Evolutionary conservation across 768 basidiomycete species (phyloP).

Genomic region (Cystofilobasidium macerans): DNA sequence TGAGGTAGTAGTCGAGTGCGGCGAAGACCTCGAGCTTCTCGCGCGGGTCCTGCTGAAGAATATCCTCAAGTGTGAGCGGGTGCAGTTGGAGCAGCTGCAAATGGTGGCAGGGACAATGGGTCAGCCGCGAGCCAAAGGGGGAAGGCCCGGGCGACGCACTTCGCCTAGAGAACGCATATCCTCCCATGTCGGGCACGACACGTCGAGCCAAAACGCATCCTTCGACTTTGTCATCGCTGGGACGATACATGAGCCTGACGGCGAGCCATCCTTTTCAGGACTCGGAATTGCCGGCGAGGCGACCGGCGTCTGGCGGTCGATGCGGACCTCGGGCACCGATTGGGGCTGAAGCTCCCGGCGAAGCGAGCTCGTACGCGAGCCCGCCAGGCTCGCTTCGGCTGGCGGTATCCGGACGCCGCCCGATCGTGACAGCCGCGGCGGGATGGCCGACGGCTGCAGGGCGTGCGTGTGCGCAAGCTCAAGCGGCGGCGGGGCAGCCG

Average conservation of each 20-base stretch:
- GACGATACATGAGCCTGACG: neutral
- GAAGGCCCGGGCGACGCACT: slow-evolving; percentile 39
- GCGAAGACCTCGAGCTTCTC: slow-evolving; percentile 85
- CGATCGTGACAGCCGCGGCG: neutral
- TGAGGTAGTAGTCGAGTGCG: slow-evolving; percentile 80
- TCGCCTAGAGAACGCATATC: slow-evolving; percentile 78
- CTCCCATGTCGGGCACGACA: slow-evolving; percentile 74
- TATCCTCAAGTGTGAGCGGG: slow-evolving; percentile 85
- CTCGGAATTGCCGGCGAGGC: neutral
- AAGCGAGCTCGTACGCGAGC: neutral
- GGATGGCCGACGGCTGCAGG: neutral
- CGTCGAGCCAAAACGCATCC: slow-evolving; percentile 79
- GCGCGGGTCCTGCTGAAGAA: slow-evolving; percentile 76
- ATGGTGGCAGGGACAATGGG: neutral
- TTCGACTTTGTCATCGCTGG: slow-evolving; percentile 2
- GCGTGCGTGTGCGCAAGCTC: neutral
- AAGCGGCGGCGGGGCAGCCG: neutral
- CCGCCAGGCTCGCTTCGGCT: neutral
- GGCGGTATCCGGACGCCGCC: neutral
- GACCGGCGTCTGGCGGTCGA: slow-evolving; percentile 1
- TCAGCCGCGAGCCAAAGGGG: too few species aligned
- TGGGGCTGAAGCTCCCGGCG: neutral
- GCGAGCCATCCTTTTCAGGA: neutral
- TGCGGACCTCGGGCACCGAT: neutral
- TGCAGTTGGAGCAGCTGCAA: slow-evolving; percentile 69